Base-by-base conservation (phyloP, 805 yeast genomes). In the Saccharomycopsis sp. region DNA sequence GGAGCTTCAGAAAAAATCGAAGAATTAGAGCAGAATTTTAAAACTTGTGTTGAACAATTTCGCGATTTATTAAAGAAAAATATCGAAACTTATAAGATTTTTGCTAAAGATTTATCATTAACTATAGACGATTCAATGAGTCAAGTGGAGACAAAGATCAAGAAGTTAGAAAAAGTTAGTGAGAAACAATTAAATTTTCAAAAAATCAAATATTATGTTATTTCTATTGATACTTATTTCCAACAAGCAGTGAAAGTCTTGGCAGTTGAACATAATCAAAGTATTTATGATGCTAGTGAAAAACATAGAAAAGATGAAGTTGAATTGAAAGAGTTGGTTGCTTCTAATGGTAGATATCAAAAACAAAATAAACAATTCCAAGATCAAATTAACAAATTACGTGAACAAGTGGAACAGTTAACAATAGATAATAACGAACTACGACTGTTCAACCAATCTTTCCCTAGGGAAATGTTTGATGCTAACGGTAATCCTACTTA, bases 401-500 rank as follows among this genome's bases (percentile, higher is more conserved):
- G 17, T 4, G 29, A 31, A 12, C 31, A 23, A 6, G 8, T 21
- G 15, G 12, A 36, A 20, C 28, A 31, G 5, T 12, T 34, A 18
- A 30, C 3, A 26, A 20, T 19, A 8, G 39, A 26, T 29, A 20
- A 27, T 27, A n/a, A 23, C 3, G 41, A 23, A 13, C 15, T 38
- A 31, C 9, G 41, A 33, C 19, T 8, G 8, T n/a, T 17, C 12
- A 37, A 6, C 9, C 10, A 12, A 27, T 37, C 36, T 13, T 14
- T 15, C 10, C 30, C 10, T 9, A 12, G n/a, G 25, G 41, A 15
- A 2, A 4, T 14, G 1, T 33, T 41, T 13, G 49, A 53, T 23
- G 39, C 35, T 2, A 38, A 33, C 2, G 38, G 19, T 21, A 43
- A 52, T 33, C 69, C 70, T 14, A 58, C 70, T 25, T 56, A 67